phyloP scores from a whole-genome alignment of 139 green algal species.

The Helicosporidium sp. region DNA sequence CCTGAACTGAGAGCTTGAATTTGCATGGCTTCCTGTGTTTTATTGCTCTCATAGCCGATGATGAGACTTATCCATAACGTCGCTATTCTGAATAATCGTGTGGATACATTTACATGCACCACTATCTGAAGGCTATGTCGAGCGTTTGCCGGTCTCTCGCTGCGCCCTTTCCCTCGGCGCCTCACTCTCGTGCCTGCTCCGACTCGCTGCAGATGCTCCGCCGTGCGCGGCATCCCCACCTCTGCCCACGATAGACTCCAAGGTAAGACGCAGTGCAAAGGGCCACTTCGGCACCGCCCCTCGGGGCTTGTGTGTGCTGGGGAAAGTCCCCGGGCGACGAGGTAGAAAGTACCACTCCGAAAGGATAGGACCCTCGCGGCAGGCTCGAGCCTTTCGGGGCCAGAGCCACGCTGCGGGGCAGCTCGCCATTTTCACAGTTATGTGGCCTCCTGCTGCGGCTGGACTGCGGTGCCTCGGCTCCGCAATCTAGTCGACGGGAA shows the following conservation, averaged over 20 bases:
- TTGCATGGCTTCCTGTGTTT: no score
- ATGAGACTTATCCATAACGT: conserved; percentile 1
- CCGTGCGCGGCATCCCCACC: neutral
- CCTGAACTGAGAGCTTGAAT: conserved; percentile 28
- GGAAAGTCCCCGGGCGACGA: conserved; percentile 93
- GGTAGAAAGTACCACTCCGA: conserved; percentile 88
- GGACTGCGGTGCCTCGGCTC: no score
- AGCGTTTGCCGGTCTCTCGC: no score
- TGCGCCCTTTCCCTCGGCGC: neutral
- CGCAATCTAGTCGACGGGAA: no score
- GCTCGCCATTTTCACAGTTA: conserved; percentile 94
- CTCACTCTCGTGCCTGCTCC: neutral
- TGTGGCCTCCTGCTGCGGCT: no score
- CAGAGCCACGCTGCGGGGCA: conserved; percentile 37
- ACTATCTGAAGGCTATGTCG: conserved; percentile 53
- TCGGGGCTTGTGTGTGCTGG: conserved; percentile 36
- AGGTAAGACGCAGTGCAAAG: conserved; percentile 51
- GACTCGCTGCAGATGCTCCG: neutral
- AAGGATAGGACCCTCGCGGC: conserved; percentile 57
- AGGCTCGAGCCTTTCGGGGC: conserved; percentile 1
- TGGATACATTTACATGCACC: conserved; percentile 47
- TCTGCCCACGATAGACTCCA: neutral
- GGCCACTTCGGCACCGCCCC: conserved; percentile 44
- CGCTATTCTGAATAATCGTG: conserved; percentile 18
- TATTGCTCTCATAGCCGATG: no score